A percentile compares a stretch with the other conserved stretches of the same genome.
Evolutionary conservation across 2,329 filamentous ascomycete species (phyloP).

Genomic region (Endoconidiophora polonica): DNA sequence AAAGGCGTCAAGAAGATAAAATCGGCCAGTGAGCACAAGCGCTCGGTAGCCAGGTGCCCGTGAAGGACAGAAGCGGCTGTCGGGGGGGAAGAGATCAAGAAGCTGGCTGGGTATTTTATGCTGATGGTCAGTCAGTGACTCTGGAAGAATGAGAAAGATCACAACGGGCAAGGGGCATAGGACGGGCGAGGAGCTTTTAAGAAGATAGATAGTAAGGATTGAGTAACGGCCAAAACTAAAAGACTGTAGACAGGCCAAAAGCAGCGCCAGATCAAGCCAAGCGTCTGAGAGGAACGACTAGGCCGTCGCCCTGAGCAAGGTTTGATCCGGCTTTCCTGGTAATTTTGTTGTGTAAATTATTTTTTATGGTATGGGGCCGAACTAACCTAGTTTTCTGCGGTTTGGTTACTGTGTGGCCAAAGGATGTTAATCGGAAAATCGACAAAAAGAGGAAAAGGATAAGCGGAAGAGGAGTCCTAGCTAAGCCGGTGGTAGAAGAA

Average conservation of each 20-base stretch:
- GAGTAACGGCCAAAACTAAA: neutral
- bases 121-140: constrained; percentile 10
- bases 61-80: constrained; percentile 13
- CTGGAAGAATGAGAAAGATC: constrained; percentile 1
- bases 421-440: neutral
- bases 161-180: neutral
- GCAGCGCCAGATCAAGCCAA: too few relatives aligned
- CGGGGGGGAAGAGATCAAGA: constrained; percentile 5
- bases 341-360: neutral
- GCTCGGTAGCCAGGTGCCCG: constrained; percentile 13
- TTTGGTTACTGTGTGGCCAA: neutral
- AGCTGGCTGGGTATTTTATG: constrained; percentile 6
- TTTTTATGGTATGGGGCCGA: neutral
- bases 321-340: constrained; percentile 3
- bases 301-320: constrained; percentile 1
- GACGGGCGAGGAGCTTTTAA: constrained; percentile 6
- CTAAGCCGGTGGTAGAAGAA: too few relatives aligned
- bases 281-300: neutral
- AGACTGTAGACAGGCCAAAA: constrained; percentile 1
- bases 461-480: neutral
- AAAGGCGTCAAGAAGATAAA: constrained; percentile 11
- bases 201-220: neutral
- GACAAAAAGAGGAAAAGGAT: neutral
- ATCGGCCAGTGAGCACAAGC: constrained; percentile 14
- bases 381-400: too few relatives aligned